phyloP scores from a whole-genome alignment of 73 alveolate species.

The Uronychia setigera region DNA sequence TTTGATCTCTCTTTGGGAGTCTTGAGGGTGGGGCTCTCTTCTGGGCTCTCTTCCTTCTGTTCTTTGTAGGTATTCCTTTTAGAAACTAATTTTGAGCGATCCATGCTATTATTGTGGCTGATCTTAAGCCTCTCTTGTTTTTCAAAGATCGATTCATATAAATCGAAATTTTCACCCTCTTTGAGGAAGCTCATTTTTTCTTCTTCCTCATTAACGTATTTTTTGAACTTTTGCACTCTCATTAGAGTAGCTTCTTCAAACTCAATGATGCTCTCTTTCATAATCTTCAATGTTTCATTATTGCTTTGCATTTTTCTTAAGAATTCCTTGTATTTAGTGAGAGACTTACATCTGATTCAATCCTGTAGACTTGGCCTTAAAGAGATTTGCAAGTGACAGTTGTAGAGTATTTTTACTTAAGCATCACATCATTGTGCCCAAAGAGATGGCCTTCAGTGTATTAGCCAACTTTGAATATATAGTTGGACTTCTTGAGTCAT shows the following conservation, averaged over 20 bases:
- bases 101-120: no score
- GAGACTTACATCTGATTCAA: constrained; percentile 2
- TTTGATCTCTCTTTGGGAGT: no score
- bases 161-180: no score
- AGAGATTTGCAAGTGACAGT: constrained; percentile 37
- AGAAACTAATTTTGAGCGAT: no score
- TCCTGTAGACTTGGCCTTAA: constrained; percentile 12
- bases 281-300: constrained; percentile 35
- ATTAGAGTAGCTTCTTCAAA: not conserved
- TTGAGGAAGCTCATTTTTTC: not conserved
- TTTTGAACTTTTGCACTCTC: not conserved
- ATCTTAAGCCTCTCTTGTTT: no score
- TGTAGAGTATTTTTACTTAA: constrained; percentile 4
- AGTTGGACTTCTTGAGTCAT: not conserved
- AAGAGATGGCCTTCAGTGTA: constrained; percentile 35
- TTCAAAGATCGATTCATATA: no score
- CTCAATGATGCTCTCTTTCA: not conserved
- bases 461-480: constrained; percentile 5
- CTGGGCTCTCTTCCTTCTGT: no score
- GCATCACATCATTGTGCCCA: constrained; percentile 48
- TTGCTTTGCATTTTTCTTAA: constrained; percentile 18
- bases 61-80: no score
- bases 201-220: not conserved
- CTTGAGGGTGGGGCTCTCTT: no score
- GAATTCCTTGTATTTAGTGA: constrained; percentile 5